phyloP scores from a whole-genome alignment of 192 early-diverging fungal genomes.

The Kappamyces sp. region DNA sequence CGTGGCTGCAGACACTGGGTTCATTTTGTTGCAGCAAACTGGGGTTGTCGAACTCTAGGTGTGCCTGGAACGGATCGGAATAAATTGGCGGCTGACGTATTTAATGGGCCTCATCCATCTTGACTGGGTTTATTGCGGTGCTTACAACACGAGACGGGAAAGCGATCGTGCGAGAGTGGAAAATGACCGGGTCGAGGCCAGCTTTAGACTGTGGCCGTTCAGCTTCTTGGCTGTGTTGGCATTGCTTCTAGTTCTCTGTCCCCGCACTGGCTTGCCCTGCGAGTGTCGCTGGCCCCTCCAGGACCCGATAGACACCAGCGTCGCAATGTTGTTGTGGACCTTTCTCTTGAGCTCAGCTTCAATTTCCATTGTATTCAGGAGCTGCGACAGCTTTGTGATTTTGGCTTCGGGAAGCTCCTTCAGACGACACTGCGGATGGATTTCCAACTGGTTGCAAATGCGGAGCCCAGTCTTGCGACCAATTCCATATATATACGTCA shows the following conservation, averaged over 20 bases:
- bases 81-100: too few species aligned
- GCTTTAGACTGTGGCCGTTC: too few species aligned
- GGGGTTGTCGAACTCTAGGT: too few species aligned
- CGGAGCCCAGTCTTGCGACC: constrained; percentile 62
- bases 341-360: constrained; percentile 72
- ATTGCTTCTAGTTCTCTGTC: constrained; percentile 83
- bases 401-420: constrained; percentile 81
- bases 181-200: too few species aligned
- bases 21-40: too few species aligned
- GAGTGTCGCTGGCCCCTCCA: constrained; percentile 81
- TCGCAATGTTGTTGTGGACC: constrained; percentile 59
- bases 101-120: too few species aligned
- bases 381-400: constrained; percentile 75
- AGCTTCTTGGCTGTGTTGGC: constrained; percentile 78
- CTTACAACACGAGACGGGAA: too few species aligned
- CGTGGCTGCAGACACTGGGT: too few species aligned
- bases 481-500: constrained; percentile 87
- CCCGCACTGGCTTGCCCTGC: constrained; percentile 81
- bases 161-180: too few species aligned
- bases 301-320: constrained; percentile 52
- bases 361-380: constrained; percentile 83
- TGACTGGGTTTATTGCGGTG: too few species aligned
- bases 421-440: constrained; percentile 83
- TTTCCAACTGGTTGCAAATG: constrained; percentile 73
- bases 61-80: too few species aligned